Percentiles rank a stretch among this genome's conserved stretches.
phyloP scores from a whole-genome alignment of 2,329 filamentous ascomycete species.

The Apiospora koreana region DNA sequence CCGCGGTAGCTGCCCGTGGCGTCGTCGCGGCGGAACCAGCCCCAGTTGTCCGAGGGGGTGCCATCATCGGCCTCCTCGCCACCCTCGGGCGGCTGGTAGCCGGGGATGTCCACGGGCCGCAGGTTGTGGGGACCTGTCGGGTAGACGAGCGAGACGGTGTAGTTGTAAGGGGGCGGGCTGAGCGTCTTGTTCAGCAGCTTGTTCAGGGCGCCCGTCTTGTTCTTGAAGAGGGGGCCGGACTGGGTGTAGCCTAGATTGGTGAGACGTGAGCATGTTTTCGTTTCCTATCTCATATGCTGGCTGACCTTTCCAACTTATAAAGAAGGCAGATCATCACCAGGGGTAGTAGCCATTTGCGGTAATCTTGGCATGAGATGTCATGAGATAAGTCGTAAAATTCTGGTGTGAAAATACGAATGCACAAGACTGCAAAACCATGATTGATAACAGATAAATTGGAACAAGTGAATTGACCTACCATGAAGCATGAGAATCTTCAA shows the following conservation, averaged over 20 bases:
- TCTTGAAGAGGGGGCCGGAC: conserved; percentile 79
- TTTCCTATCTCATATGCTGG: neutral
- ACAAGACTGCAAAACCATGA: neutral
- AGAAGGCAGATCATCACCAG: too few species aligned
- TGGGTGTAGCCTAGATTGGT: conserved; percentile 80
- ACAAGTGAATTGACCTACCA: conserved; percentile 45
- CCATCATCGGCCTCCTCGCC: conserved; percentile 47
- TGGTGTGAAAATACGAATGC: too few species aligned
- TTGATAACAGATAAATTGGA: neutral
- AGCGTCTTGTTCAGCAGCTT: conserved; percentile 79
- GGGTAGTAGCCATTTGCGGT: neutral
- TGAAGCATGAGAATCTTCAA: conserved; percentile 78
- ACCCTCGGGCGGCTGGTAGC: conserved; percentile 53
- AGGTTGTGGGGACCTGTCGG: conserved; percentile 69
- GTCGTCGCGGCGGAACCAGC: conserved; percentile 78
- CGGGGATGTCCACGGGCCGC: conserved; percentile 66
- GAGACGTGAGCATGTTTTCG: neutral
- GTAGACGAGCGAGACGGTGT: conserved; percentile 61
- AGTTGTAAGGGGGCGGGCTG: conserved; percentile 52
- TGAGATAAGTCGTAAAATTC: neutral
- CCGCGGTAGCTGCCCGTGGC: conserved; percentile 65
- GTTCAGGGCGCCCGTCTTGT: conserved; percentile 84
- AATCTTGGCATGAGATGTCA: neutral
- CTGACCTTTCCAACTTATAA: too few species aligned
- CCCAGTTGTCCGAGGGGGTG: conserved; percentile 68